Evolutionary conservation across 805 yeast genomes (phyloP).

Genomic region (Spathaspora sp.): DNA sequence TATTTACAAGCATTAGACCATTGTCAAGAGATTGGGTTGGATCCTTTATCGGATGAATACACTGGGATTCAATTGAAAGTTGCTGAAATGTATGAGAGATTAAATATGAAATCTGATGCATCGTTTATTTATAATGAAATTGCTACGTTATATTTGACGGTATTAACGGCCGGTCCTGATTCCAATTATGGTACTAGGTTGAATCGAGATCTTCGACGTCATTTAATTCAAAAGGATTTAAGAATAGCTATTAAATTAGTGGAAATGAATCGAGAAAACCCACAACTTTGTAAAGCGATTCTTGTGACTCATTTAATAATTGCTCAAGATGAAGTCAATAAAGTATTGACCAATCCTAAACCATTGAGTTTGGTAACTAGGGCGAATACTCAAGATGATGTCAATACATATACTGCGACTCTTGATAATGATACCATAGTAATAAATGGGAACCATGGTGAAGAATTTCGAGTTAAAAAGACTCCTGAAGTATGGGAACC

Average conservation of each 20-base stretch:
- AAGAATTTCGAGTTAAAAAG: slow-evolving; percentile 19
- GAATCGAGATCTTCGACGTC: slow-evolving; percentile 41
- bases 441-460: slow-evolving; percentile 11
- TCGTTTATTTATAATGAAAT: slow-evolving; percentile 64
- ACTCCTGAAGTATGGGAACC: slow-evolving; percentile 63
- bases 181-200: slow-evolving; percentile 18
- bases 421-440: slow-evolving; percentile 14
- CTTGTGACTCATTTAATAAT: slow-evolving; percentile 58
- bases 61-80: slow-evolving; percentile 87
- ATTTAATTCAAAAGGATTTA: slow-evolving; percentile 65
- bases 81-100: slow-evolving; percentile 80
- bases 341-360: slow-evolving; percentile 1
- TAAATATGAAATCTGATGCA: slow-evolving; percentile 62
- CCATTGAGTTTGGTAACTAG: background rate
- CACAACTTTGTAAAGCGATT: slow-evolving; percentile 51
- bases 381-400: background rate
- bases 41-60: slow-evolving; percentile 68
- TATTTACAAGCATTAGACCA: slow-evolving; percentile 73
- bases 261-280: slow-evolving; percentile 48
- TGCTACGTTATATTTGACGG: slow-evolving; percentile 53
- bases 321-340: slow-evolving; percentile 61
- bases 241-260: slow-evolving; percentile 65
- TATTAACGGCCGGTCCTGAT: slow-evolving; percentile 39
- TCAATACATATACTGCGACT: slow-evolving; percentile 11
- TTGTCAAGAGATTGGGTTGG: slow-evolving; percentile 54